A percentile compares a stretch with the other conserved stretches of the same genome.
Conservation (phyloP, 805 yeast species). For the Peterozyma toletana region DNA sequence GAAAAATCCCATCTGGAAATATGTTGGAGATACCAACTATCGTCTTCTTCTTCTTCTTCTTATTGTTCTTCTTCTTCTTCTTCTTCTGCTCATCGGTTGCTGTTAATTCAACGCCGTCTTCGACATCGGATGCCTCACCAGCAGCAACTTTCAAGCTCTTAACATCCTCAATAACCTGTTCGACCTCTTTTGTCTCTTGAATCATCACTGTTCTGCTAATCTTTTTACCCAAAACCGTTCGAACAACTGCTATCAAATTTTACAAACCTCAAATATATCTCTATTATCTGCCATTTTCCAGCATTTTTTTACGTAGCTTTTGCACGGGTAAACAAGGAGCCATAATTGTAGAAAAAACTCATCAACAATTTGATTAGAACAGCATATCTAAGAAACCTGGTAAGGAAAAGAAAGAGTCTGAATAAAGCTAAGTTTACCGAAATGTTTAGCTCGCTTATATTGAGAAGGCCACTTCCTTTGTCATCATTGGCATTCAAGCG, state of each 20-base stretch:
- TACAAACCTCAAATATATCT: no score
- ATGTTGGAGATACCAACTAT: conserved; percentile 57
- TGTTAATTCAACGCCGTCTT: conserved; percentile 17
- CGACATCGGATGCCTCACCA: conserved; percentile 25
- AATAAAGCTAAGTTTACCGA: no score
- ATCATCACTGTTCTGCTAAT: conserved; percentile 5
- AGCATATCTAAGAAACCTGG: no score
- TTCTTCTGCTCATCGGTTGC: conserved; percentile 30
- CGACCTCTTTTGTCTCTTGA: conserved; percentile 8
- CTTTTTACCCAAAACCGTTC: no score
- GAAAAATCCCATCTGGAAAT: conserved; percentile 68
- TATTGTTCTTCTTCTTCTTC: conserved; percentile 55
- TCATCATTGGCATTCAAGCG: conserved; percentile 1
- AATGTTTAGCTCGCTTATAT: no score
- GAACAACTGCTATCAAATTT: no score
- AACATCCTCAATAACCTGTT: conserved; percentile 4
- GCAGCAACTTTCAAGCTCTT: conserved; percentile 14
- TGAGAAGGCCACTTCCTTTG: conserved; percentile 1
- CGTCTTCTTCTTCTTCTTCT: conserved; percentile 45
- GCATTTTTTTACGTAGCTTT: no score
- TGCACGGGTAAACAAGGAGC: no score
- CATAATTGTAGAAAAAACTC: no score
- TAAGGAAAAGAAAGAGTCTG: no score
- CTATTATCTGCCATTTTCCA: no score
- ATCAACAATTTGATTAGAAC: no score